Evolutionary conservation across 768 basidiomycete genomes (phyloP).

Genomic region (Amanita fuliginea): DNA sequence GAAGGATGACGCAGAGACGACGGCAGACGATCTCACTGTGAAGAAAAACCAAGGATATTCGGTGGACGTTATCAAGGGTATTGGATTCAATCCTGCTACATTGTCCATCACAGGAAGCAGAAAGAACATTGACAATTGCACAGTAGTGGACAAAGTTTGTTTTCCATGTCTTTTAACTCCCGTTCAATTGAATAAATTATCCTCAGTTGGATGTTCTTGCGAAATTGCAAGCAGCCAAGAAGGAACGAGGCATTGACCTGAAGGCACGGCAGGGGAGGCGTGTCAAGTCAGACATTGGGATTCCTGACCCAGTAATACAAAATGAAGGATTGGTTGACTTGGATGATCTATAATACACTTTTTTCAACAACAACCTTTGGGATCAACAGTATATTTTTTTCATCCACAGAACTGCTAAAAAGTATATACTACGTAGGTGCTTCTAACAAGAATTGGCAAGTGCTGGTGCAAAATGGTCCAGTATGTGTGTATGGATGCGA

Average conservation of each 20-base stretch:
- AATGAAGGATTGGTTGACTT: slow-evolving; percentile 31
- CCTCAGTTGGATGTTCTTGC: slow-evolving; percentile 47
- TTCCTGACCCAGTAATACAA: slow-evolving; percentile 14
- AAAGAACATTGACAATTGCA: slow-evolving; percentile 23
- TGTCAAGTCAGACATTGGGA: slow-evolving; percentile 48
- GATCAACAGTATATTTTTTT: too few relatives aligned
- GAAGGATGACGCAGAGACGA: slow-evolving; percentile 10
- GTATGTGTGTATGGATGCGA: neutral
- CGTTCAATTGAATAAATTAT: neutral
- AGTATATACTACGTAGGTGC: too few relatives aligned
- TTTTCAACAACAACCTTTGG: too few relatives aligned
- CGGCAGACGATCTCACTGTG: slow-evolving; percentile 9
- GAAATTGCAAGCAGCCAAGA: slow-evolving; percentile 35
- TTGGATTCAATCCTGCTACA: slow-evolving; percentile 72
- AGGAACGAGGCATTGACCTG: slow-evolving; percentile 37
- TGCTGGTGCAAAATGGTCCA: neutral
- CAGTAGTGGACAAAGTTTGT: slow-evolving; percentile 46
- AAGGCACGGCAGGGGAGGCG: slow-evolving; percentile 53
- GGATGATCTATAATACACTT: slow-evolving; percentile 23
- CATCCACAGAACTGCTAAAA: too few relatives aligned
- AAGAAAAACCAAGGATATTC: slow-evolving; percentile 31
- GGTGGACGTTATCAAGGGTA: slow-evolving; percentile 50
- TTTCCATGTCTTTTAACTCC: neutral
- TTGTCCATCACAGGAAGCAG: slow-evolving; percentile 31
- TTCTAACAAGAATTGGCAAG: neutral